A percentile compares a stretch with the other conserved stretches of the same genome.
Evolutionary conservation across 2,329 filamentous ascomycete species (phyloP).

Genomic region (Fusarium mangiferae): DNA sequence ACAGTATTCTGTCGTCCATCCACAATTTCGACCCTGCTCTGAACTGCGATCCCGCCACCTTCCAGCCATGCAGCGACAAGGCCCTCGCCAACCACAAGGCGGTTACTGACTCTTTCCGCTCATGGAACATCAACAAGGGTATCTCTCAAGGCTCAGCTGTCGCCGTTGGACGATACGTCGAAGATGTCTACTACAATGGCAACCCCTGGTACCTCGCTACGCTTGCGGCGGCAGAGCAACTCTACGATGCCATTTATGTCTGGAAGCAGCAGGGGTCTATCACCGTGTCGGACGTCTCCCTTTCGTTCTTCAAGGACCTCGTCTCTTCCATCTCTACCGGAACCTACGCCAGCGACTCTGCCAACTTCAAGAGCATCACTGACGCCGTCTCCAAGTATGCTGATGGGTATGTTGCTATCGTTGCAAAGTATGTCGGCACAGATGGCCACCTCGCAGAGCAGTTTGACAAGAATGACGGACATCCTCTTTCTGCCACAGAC

Average conservation of each 20-base stretch:
- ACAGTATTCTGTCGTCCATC: slow-evolving; percentile 74
- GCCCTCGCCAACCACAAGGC: slow-evolving; percentile 81
- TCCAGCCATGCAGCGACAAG: slow-evolving; percentile 79
- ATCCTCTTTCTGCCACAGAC: slow-evolving; percentile 70
- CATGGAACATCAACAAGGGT: slow-evolving; percentile 76
- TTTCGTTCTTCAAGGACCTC: slow-evolving; percentile 77
- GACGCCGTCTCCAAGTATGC: slow-evolving; percentile 67
- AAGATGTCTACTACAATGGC: slow-evolving; percentile 79
- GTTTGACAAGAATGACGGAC: slow-evolving; percentile 64
- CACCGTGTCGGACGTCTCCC: slow-evolving; percentile 70
- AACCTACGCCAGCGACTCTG: slow-evolving; percentile 64
- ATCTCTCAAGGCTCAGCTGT: slow-evolving; percentile 68
- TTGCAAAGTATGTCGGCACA: slow-evolving; percentile 68
- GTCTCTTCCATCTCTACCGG: slow-evolving; percentile 67
- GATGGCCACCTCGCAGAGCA: slow-evolving; percentile 77
- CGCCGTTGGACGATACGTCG: slow-evolving; percentile 73
- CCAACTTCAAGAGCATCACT: slow-evolving; percentile 65
- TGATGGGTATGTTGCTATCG: slow-evolving; percentile 69
- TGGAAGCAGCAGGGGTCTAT: slow-evolving; percentile 74
- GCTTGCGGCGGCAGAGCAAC: slow-evolving; percentile 80
- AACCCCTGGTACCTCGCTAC: slow-evolving; percentile 87
- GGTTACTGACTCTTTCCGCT: slow-evolving; percentile 79
- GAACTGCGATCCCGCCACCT: slow-evolving; percentile 75
- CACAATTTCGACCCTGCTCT: slow-evolving; percentile 75
- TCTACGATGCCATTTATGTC: slow-evolving; percentile 79